Evolutionary conservation across 352 stramenopile species (phyloP).

Genomic region (Globisporangium orthogonon): DNA sequence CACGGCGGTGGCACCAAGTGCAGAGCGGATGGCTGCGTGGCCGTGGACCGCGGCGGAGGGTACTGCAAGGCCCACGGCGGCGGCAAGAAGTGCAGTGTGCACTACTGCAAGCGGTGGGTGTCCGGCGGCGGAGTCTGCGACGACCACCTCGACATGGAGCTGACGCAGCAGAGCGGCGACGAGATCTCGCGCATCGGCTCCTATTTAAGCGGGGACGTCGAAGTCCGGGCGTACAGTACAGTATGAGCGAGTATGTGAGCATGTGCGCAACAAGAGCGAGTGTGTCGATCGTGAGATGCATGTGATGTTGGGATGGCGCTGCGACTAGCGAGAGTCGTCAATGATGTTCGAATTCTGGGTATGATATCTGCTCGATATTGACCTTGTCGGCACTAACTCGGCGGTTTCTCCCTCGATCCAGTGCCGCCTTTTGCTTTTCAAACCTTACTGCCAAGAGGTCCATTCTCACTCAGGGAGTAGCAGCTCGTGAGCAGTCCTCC

Average conservation of each 20-base stretch:
- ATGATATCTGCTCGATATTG: not conserved
- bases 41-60: conserved; percentile 72
- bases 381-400: not conserved
- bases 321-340: too few relatives aligned
- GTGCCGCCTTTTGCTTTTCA: conserved; percentile 3
- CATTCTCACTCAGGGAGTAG: too few relatives aligned
- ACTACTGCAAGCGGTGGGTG: conserved; percentile 79
- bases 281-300: too few relatives aligned
- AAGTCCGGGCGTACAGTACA: not conserved
- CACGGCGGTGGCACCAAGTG: conserved; percentile 79
- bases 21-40: conserved; percentile 48
- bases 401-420: too few relatives aligned
- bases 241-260: not conserved
- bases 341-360: too few relatives aligned
- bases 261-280: not conserved
- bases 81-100: conserved; percentile 67
- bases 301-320: too few relatives aligned
- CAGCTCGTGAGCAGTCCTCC: not conserved
- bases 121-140: conserved; percentile 66
- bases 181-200: conserved; percentile 51
- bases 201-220: conserved; percentile 54
- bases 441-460: not conserved
- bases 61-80: conserved; percentile 82
- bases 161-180: conserved; percentile 40
- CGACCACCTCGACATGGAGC: conserved; percentile 58